Base-by-base conservation (phyloP, 1,284 basidiomycete species). In the Rhodotorula sp. region DNA sequence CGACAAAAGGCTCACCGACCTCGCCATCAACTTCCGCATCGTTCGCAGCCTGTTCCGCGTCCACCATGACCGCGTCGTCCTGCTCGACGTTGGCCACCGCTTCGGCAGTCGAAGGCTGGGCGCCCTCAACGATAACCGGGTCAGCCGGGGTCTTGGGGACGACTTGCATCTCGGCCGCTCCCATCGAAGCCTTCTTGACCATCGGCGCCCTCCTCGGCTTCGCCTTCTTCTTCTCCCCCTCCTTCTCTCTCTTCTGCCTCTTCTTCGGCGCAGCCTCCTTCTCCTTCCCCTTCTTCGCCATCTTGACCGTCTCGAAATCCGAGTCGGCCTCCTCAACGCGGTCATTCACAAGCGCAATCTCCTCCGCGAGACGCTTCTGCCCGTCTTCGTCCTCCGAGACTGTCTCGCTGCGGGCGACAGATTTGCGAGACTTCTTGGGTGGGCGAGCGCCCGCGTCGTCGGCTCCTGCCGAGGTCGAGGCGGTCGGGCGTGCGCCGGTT, bases 351-450 rank as follows among this genome's bases (percentile, higher is more conserved):
- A 26, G 30, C 4, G 10, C 18, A 13, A 59, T 26, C 1, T 52
- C 56, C 16, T 13, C 47, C 26, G 1, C 2, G 3, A 52, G 24
- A 28, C 37, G 10, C 20, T 37, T 22, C 30, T 31, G 18, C 8
- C 56, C 61, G 16, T 53, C 66, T 20, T 67, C 66, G 34, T 67
- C 61, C 37, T 67, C 66, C 31, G 61, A 63, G 4, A 54, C 18
- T 20, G 65, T 50, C 40, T 44, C 40, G 40, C 40, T 44, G 40
- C 40, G 40, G 16, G 40, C 40, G 40, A 13, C 4, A 11, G 40
- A 44, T 13, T 44, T 44, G 10, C 40, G 10, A 11, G 40, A 44
- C 40, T 44, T 44, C 40, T 44, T 44, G 7, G 40, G 3, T 18
- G 40, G 40, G 40, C 40, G 40, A 8, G 40, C 10, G 40, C 15